A percentile compares a stretch with the other conserved stretches of the same genome.
Evolutionary conservation across 1,139 yeast species (phyloP).

Genomic region (Hemisphaericaspora xylofermentans): DNA sequence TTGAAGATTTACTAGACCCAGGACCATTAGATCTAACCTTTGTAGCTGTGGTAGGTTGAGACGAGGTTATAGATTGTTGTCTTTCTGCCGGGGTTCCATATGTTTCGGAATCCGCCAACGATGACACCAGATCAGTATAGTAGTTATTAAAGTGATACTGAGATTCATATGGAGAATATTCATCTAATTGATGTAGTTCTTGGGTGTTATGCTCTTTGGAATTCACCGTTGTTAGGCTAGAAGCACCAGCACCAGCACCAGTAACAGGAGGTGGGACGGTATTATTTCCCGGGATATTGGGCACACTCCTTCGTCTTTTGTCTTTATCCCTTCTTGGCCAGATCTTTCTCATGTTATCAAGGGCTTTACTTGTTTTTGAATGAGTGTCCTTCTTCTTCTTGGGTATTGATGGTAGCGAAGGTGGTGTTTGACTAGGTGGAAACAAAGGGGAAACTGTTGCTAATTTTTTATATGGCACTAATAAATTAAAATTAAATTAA

Average conservation of each 20-base stretch:
- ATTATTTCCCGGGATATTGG: neutral
- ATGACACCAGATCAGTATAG: neutral
- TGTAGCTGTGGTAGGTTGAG: neutral
- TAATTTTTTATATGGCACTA: too few species aligned
- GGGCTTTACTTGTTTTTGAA: neutral
- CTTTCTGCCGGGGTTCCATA: neutral
- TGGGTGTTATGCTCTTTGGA: neutral
- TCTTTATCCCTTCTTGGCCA: slow-evolving; percentile 22
- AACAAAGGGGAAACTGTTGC: too few species aligned
- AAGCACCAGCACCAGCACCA: too few species aligned
- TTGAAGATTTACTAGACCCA: neutral
- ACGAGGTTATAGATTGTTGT: neutral
- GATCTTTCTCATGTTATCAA: slow-evolving; percentile 20
- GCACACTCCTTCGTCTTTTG: slow-evolving; percentile 16
- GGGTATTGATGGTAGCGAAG: neutral
- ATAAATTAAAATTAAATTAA: too few species aligned
- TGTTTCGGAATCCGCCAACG: neutral
- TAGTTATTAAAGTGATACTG: neutral
- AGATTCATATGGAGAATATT: neutral
- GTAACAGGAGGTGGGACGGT: neutral
- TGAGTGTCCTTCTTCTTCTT: neutral
- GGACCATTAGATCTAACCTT: neutral
- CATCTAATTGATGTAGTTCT: neutral
- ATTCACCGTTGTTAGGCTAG: neutral
- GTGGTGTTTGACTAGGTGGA: neutral